Evolutionary conservation across 768 basidiomycete genomes (phyloP), one percentile per base, ranked within the genome.

Genomic region (Boletus barrowsii): DNA sequence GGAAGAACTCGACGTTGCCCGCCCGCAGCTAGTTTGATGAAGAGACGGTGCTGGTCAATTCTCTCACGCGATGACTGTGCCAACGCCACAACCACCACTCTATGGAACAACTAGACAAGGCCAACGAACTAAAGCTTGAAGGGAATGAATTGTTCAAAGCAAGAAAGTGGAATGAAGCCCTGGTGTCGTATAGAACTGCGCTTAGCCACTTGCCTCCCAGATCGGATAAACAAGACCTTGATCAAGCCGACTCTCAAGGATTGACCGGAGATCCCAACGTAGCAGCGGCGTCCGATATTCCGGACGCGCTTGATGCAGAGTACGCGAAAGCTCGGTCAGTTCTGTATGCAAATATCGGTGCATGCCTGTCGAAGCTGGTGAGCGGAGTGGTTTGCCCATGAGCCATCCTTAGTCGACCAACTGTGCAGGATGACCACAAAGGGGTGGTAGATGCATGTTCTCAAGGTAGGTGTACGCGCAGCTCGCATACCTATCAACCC

Each of bases 301-400:
- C 72, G 20, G 59, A 67, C 14, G 72, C 68, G 32, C 54, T 79
- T n/a, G 76, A 83, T 36, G 40, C 60, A 36, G 75, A 83, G 48
- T 80, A 76, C 58, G 72, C 75, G 13, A 84, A 83, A 62, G 76
- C 80, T 24, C 80, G 90, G 49, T 84, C 92, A 30, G 76, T 90
- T 15, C 67, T 95, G 60, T 81, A 89, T 66, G 86, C 88, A n/a
- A 98, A 98, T 66, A 84, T 96, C 37, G 93, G 80, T 0, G 94
- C 93, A 48, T 95, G 93, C 62, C 76, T 85, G 66, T 77, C 90
- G 6, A 90, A 91, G 63, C 70, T 90, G 70, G 93, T 90, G 62
- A 65, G 85, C 62, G 18, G 22, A 35, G 49, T 30, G 30, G 53
- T 52, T 22, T 10, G 42, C 40, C 10, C 33, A 47, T 26, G 46